phyloP scores from a whole-genome alignment of 495 filamentous ascomycete species.

The Penicillium arizonense region DNA sequence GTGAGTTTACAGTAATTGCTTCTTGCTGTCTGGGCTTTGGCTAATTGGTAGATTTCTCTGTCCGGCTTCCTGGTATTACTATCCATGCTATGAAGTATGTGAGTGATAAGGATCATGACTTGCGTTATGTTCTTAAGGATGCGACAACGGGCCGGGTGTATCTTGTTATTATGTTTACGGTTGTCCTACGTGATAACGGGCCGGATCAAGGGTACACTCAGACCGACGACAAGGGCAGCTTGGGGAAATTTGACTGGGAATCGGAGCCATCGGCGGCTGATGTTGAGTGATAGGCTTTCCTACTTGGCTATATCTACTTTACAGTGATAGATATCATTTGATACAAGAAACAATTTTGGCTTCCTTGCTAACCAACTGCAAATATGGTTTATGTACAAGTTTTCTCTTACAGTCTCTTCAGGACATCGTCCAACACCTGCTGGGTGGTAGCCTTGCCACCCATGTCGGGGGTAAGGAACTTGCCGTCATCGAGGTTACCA shows the following conservation, averaged over 20 bases:
- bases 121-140: constrained; percentile 88
- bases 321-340: neutral
- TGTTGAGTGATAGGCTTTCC: constrained; percentile 16
- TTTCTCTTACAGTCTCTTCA: constrained; percentile 69
- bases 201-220: constrained; percentile 8
- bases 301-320: neutral
- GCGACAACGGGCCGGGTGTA: constrained; percentile 65
- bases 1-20: constrained; percentile 33
- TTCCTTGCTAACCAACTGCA: constrained; percentile 5
- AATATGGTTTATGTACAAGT: constrained; percentile 16
- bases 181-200: constrained; percentile 42
- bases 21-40: neutral
- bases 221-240: constrained; percentile 7
- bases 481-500: constrained; percentile 81
- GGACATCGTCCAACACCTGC: constrained; percentile 86
- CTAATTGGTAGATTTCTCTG: constrained; percentile 57
- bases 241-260: constrained; percentile 29
- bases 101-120: constrained; percentile 71
- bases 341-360: neutral
- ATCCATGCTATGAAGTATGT: constrained; percentile 78
- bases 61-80: constrained; percentile 75
- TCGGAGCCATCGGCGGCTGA: constrained; percentile 17
- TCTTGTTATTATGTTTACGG: constrained; percentile 74
- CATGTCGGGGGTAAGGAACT: constrained; percentile 82
- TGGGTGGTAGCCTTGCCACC: constrained; percentile 85